Conservation (phyloP, 352 stramenopile genomes). For the Thraustochytrium sp. region DNA sequence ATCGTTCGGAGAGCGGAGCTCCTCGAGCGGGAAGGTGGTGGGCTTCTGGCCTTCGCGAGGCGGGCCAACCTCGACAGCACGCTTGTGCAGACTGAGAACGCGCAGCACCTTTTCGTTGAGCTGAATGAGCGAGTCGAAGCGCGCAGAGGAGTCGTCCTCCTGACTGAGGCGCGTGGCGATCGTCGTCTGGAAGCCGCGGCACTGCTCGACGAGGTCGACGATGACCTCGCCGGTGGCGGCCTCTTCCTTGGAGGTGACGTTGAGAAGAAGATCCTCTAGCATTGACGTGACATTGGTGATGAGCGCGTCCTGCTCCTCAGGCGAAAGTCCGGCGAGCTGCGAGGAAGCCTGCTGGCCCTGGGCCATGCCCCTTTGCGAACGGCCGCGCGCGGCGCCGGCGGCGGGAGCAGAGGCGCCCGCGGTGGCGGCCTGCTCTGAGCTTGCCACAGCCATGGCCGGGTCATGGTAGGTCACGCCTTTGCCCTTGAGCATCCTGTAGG, state of each 20-base stretch:
- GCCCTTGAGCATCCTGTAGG: neutral
- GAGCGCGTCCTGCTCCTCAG: neutral
- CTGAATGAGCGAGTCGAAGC: neutral
- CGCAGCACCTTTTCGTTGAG: conserved; percentile 13
- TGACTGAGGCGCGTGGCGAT: neutral
- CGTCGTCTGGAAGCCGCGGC: conserved; percentile 9
- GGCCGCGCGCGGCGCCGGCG: neutral
- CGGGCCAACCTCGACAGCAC: neutral
- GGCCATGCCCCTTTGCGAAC: neutral
- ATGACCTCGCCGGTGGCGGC: neutral
- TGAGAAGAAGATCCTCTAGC: neutral
- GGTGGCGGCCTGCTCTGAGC: neutral
- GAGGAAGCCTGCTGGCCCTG: neutral
- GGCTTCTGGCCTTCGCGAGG: neutral
- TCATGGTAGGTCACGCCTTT: conserved; percentile 1
- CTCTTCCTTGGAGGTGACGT: conserved; percentile 1
- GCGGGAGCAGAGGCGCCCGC: neutral
- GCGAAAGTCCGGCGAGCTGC: neutral
- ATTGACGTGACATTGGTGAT: neutral
- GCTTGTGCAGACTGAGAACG: neutral
- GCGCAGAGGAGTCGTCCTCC: neutral
- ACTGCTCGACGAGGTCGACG: neutral
- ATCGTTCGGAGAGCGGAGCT: neutral
- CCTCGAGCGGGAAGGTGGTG: neutral
- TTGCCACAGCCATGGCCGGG: neutral